phyloP scores from a whole-genome alignment of 1,284 basidiomycete species.

The Hypsizygus ulmarius region DNA sequence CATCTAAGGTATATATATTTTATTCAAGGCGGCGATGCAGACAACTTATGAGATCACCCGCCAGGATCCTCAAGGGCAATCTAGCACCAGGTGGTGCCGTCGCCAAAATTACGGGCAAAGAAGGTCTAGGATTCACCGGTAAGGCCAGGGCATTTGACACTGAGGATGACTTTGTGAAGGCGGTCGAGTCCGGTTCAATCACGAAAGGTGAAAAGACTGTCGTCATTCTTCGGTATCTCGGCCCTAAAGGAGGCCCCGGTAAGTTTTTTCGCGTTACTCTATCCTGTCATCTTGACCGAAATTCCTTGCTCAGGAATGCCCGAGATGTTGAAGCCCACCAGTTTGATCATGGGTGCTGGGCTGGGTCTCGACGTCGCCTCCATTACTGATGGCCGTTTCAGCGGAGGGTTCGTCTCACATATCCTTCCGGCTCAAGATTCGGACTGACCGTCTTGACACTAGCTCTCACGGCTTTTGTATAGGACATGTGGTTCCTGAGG shows the following conservation, averaged over 20 bases:
- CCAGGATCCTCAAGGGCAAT: constrained; percentile 79
- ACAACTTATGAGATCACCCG: constrained; percentile 4
- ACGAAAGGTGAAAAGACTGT: constrained; percentile 88
- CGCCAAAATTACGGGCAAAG: constrained; percentile 92
- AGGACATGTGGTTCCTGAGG: constrained; percentile 90
- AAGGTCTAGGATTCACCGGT: constrained; percentile 82
- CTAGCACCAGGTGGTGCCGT: constrained; percentile 94
- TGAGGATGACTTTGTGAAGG: constrained; percentile 78
- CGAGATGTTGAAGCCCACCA: constrained; percentile 92
- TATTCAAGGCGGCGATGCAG: neutral
- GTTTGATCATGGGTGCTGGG: constrained; percentile 92
- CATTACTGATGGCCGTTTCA: constrained; percentile 92
- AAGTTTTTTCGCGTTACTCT: constrained; percentile 24
- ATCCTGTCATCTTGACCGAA: constrained; percentile 5
- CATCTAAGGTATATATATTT: constrained; percentile 68
- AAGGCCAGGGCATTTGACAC: constrained; percentile 83
- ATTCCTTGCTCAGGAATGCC: constrained; percentile 68
- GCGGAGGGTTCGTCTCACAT: constrained; percentile 69
- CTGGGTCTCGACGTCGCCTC: constrained; percentile 87
- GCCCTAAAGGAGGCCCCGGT: constrained; percentile 88
- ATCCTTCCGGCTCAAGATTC: constrained; percentile 13
- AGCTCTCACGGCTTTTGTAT: constrained; percentile 90
- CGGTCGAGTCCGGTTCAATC: constrained; percentile 78
- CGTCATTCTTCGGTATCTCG: constrained; percentile 85
- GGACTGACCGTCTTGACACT: constrained; percentile 11